Conservation (phyloP, 495 filamentous ascomycete species). For the Penicillium manginii region DNA sequence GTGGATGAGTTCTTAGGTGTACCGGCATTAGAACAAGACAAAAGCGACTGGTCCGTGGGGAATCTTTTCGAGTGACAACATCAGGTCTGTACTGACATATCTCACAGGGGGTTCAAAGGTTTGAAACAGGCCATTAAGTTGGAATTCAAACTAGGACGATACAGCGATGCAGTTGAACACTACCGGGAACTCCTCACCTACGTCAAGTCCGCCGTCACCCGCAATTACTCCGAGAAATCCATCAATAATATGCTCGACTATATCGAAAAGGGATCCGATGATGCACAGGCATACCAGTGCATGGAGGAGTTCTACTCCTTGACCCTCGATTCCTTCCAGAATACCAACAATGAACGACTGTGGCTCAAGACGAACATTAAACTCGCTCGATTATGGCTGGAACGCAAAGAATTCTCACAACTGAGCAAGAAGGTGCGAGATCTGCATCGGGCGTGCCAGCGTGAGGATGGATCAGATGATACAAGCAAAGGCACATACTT, state of each 20-base stretch:
- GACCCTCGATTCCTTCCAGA: constrained; percentile 92
- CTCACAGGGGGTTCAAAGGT: constrained; percentile 85
- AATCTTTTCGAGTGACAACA: background rate
- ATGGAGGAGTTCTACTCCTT: constrained; percentile 97
- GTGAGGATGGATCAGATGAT: constrained; percentile 87
- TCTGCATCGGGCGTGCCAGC: constrained; percentile 87
- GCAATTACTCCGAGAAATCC: constrained; percentile 98
- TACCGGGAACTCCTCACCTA: constrained; percentile 96
- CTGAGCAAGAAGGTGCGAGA: constrained; percentile 85
- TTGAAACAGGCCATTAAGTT: constrained; percentile 97
- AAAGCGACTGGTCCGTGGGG: constrained; percentile 81
- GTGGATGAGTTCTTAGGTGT: constrained; percentile 90
- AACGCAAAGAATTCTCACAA: constrained; percentile 83
- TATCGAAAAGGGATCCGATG: constrained; percentile 90
- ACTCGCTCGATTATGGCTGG: constrained; percentile 85
- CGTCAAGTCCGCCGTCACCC: constrained; percentile 93
- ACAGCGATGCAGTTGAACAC: constrained; percentile 89
- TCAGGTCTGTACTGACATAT: constrained; percentile 20
- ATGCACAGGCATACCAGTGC: constrained; percentile 75
- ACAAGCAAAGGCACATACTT: constrained; percentile 95
- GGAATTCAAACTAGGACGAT: constrained; percentile 85
- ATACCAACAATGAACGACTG: constrained; percentile 93
- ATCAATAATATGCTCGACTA: constrained; percentile 99
- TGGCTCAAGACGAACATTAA: constrained; percentile 99
- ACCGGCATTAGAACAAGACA: constrained; percentile 81